Conservation (phyloP, 805 yeast species). For the Spathaspora arborariae region DNA sequence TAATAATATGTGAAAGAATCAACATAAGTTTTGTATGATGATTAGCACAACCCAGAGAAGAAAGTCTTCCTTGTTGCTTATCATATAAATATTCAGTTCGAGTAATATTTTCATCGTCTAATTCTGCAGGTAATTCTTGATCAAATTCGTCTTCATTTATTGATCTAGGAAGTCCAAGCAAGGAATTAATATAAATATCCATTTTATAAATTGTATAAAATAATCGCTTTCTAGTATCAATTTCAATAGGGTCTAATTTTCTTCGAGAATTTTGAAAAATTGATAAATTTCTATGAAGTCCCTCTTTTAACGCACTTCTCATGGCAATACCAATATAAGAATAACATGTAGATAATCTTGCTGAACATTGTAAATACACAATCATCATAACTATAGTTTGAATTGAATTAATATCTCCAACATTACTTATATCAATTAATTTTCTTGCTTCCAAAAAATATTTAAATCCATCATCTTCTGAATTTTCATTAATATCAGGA, state of each 20-base stretch:
- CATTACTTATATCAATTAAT: slow-evolving; percentile 77
- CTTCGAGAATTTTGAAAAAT: slow-evolving; percentile 43
- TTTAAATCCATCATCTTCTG: slow-evolving; percentile 73
- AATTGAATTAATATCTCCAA: slow-evolving; percentile 75
- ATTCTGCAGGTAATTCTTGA: slow-evolving; percentile 79
- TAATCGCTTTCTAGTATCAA: slow-evolving; percentile 77
- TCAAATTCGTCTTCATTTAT: slow-evolving; percentile 77
- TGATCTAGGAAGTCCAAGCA: slow-evolving; percentile 80
- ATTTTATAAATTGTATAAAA: slow-evolving; percentile 89
- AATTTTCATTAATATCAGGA: slow-evolving; percentile 27
- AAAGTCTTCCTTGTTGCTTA: slow-evolving; percentile 48
- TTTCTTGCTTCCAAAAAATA: slow-evolving; percentile 80
- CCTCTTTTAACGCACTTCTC: slow-evolving; percentile 77
- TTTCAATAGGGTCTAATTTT: slow-evolving; percentile 69
- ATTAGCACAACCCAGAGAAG: slow-evolving; percentile 78
- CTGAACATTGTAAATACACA: slow-evolving; percentile 82
- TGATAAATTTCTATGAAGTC: slow-evolving; percentile 68
- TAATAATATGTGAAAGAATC: slow-evolving; percentile 67
- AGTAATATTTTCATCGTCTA: slow-evolving; percentile 85
- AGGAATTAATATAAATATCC: slow-evolving; percentile 85
- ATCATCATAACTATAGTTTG: slow-evolving; percentile 87
- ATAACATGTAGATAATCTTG: slow-evolving; percentile 81
- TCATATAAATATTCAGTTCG: slow-evolving; percentile 51
- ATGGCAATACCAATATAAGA: slow-evolving; percentile 86
- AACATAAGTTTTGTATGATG: slow-evolving; percentile 75